Base-by-base conservation (phyloP, 2,329 filamentous ascomycete genomes). In the Atkinsonella texensis region DNA sequence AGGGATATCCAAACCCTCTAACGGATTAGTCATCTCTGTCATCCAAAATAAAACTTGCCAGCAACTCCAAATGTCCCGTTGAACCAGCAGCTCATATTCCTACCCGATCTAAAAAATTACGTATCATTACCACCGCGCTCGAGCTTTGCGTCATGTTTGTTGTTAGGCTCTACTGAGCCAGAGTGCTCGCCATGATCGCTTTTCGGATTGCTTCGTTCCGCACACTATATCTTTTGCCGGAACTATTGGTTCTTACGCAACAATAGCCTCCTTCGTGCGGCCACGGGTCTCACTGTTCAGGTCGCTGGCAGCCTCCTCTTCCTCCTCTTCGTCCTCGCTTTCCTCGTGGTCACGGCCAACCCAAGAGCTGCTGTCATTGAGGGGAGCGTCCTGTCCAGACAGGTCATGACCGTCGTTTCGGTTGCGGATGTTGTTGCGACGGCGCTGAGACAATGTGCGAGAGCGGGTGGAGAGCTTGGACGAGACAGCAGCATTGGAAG, bases 391-490 rank as follows among this genome's bases (percentile, higher is more conserved):
- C 70, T 96, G 91, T 46, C 77, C 77, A 2, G 87, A 86, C 40
- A 96, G 77, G 63, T 96, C 90, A 53, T 89, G 77, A 8, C 87
- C 58, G 62, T 91, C 86, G 54, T 81, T 78, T 57, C 80, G 77
- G 54, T 77, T 78, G 58, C 74, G 75, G 63, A 85, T 80, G 65
- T 85, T 84, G 66, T 84, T 83, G 54, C 84, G 81, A 58, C 89
- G 85, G 60, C 90, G 85, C 68, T 89, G 88, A 45, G 88, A 95
- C 38, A 97, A 79, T 15, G 85, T 94, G 59, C 90, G 88, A 41
- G 91, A 83, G 54, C 93, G 88, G 17, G 84, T 86, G 4, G 89
- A 95, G 47, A 98, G 81, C 68, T 88, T 90, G 57, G 90, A 84
- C 52, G 79, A 85, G 59, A 98, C 89, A 45, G 88, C 84, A 6